Conservation (phyloP, 176 grass and related monocot species). For the Juncus effusus region DNA sequence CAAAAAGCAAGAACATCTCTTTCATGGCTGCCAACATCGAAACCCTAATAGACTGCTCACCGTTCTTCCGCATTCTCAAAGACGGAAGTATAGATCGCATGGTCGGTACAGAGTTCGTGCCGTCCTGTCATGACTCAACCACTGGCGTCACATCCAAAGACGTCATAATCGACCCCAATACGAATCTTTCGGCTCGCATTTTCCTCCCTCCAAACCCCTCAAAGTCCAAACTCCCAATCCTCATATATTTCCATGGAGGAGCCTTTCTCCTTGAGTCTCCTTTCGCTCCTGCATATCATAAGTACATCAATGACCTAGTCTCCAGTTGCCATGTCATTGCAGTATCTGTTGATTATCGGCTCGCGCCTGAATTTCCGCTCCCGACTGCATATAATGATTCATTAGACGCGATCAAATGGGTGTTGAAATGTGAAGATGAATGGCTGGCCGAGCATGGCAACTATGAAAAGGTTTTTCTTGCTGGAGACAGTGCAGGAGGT, state of each 20-base stretch:
- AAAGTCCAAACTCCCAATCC: conserved; percentile 31
- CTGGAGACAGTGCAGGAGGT: conserved; percentile 42
- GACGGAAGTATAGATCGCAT: conserved; percentile 42
- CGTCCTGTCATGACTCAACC: conserved; percentile 17
- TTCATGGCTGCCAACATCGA: conserved; percentile 21
- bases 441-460: conserved; percentile 43
- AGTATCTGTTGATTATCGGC: conserved; percentile 56
- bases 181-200: conserved; percentile 37
- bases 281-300: conserved; percentile 22
- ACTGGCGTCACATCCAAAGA: conserved; percentile 53
- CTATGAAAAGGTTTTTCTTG: conserved; percentile 30
- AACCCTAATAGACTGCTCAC: conserved; percentile 28
- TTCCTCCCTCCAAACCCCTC: conserved; percentile 33
- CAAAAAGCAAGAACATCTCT: too few relatives aligned
- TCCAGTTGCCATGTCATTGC: conserved; percentile 31
- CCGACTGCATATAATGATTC: conserved; percentile 49
- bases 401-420: conserved; percentile 39
- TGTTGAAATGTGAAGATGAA: conserved; percentile 18
- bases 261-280: conserved; percentile 37
- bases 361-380: conserved; percentile 50
- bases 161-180: conserved; percentile 29
- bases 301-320: conserved; percentile 30
- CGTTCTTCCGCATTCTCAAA: conserved; percentile 42
- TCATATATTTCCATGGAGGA: conserved; percentile 56
- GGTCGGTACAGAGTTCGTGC: conserved; percentile 30